Conservation (phyloP, 768 basidiomycete species). For the Mycena sanguinolenta region DNA sequence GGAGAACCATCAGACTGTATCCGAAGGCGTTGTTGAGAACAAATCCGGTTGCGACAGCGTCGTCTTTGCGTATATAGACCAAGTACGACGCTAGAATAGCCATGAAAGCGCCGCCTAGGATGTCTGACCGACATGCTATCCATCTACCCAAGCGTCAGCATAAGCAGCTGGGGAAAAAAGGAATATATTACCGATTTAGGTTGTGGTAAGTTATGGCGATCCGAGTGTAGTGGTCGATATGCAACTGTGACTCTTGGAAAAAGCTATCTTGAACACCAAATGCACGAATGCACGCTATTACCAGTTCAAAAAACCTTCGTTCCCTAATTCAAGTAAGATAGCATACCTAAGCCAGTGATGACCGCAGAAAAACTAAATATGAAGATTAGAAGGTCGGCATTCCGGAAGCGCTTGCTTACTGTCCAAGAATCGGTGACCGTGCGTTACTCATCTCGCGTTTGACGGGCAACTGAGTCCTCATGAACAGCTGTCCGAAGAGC, state of each 20-base stretch:
- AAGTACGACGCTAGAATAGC: neutral
- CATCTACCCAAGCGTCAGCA: neutral
- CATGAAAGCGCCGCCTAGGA: neutral
- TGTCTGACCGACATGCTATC: neutral
- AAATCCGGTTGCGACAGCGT: neutral
- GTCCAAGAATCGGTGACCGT: conserved; percentile 46
- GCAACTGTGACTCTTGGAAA: neutral
- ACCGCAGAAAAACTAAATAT: conserved; percentile 1
- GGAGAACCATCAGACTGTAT: neutral
- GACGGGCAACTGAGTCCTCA: conserved; percentile 60
- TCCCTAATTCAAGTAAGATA: neutral
- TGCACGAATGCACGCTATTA: neutral
- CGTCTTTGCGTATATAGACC: neutral
- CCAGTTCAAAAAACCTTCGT: neutral
- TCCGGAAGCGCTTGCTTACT: conserved; percentile 46
- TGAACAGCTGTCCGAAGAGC: conserved; percentile 58
- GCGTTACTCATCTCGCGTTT: conserved; percentile 64
- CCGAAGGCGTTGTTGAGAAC: neutral
- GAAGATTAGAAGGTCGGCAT: neutral
- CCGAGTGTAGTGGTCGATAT: neutral
- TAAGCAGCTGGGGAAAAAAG: neutral
- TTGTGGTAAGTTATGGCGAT: conserved; percentile 3
- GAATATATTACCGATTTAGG: neutral
- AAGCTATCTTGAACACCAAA: neutral
- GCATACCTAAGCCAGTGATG: neutral